Evolutionary conservation across 2,329 filamentous ascomycete species (phyloP), one percentile per base, ranked within the genome.

Genomic region (Ophiosphaerella narmari): DNA sequence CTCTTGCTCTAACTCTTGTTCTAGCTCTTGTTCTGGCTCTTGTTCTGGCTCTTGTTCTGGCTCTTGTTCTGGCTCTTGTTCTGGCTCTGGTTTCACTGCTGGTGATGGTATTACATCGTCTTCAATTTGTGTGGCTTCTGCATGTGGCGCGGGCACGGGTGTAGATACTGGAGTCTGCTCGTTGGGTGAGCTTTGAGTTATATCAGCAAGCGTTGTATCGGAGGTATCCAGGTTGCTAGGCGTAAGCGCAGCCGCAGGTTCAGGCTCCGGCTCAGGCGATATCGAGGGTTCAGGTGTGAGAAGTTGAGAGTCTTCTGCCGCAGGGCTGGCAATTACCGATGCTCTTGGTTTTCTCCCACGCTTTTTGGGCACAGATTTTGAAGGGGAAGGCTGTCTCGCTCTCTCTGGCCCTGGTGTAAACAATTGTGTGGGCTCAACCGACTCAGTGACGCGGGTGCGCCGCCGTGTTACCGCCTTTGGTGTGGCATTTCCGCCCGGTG

Each of bases 121-220:
- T 33, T 81, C 82, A 16, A 82, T 77, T 34, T 82, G 78, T 12
- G 90, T 92, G 55, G 91, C 90, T 66, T 96, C 90, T 53, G 84
- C 81, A 37, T 93, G 16, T 13, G 50, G 24, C 16, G 52, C 55
- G 5, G 54, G 49, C 11, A 78, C 38, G 3, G 45, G 43, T 32
- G 66, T 39, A 12, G 49, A 53, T 73, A 39, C 31, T 43, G 45
- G 48, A 18, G 53, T 59, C 38, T 52, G 78, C 57, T 86, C 82
- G 70, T 91, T 91, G 63, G 88, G 75, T 35, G 81, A 83, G 18
- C 82, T 78, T 34, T 81, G 78, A 9, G 89, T 92, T 54, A 91
- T 89, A 67, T 96, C 90, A 53, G 84, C 81, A 33, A 93, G 79
- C 2, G 90, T 86, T 2, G 85, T 84, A 18, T 46, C 48, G 7